phyloP scores from a whole-genome alignment of 140 eudicot species.

The Bidens hawaiensis region DNA sequence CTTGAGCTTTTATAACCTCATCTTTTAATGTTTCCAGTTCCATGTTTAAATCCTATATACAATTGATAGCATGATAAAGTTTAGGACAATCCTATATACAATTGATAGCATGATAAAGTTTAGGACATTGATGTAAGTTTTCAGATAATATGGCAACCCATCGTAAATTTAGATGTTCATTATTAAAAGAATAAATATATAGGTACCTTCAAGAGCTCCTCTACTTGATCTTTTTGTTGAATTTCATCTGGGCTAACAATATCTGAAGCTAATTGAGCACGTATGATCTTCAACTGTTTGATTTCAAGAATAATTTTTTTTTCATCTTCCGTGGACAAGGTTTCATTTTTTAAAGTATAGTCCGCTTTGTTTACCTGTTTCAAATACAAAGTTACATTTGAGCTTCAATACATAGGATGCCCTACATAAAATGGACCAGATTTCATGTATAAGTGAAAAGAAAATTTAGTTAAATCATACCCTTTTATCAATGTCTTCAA shows the following conservation, averaged over 20 bases:
- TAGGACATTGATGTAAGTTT: no score
- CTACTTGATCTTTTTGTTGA: conserved; percentile 38
- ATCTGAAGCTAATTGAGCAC: conserved; percentile 41
- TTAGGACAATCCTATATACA: conserved; percentile 37
- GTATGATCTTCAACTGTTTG: conserved; percentile 43
- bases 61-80: not conserved
- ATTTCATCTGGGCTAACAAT: conserved; percentile 47
- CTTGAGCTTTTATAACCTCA: conserved; percentile 32
- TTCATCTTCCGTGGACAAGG: conserved; percentile 48
- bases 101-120: not conserved
- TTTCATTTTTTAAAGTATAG: conserved; percentile 44
- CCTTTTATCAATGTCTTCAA: conserved; percentile 43
- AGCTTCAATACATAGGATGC: not conserved
- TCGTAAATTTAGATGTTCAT: not conserved
- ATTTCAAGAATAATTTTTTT: conserved; percentile 46
- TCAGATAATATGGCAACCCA: not conserved
- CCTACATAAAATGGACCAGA: not conserved
- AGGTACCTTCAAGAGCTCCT: conserved; percentile 47
- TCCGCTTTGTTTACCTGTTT: conserved; percentile 48
- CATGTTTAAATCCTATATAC: conserved; percentile 42
- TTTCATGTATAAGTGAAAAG: not conserved
- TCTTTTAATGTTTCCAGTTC: conserved; percentile 42
- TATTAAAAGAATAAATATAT: not conserved
- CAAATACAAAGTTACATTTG: not conserved
- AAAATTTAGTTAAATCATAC: conserved; percentile 23